These are phyloP conservation scores for Neotropicomus parvogracilis DNA, from an alignment of 1,284 basidiomycete genomes.

Conservation along the genomic window DNA sequence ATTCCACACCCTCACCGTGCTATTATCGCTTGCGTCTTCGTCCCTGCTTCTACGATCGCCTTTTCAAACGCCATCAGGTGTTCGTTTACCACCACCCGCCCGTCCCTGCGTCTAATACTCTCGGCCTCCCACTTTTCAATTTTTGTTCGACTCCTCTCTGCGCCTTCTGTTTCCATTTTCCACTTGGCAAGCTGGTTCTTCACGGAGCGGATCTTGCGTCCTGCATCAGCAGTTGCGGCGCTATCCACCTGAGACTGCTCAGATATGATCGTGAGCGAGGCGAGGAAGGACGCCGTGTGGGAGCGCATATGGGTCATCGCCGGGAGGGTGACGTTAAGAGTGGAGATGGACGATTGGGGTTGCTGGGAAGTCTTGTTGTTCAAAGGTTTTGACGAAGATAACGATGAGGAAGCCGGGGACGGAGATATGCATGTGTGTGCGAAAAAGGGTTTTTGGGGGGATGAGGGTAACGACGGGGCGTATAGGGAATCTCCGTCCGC, in stretches of 20 bases:
- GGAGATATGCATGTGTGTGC: slow-evolving; percentile 2
- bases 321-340: slow-evolving; percentile 26
- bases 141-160: slow-evolving; percentile 66
- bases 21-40: slow-evolving; percentile 75
- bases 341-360: slow-evolving; percentile 29
- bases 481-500: slow-evolving; percentile 43
- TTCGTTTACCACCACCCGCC: slow-evolving; percentile 65
- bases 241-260: slow-evolving; percentile 83
- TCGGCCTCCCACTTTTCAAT: slow-evolving; percentile 78
- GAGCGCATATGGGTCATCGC: slow-evolving; percentile 65
- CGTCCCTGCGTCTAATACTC: slow-evolving; percentile 43
- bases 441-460: slow-evolving; percentile 30
- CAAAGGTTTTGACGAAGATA: slow-evolving; percentile 18
- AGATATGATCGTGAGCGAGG: slow-evolving; percentile 74
- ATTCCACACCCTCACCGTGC: slow-evolving; percentile 34
- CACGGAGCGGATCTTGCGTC: slow-evolving; percentile 73
- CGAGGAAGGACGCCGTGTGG: slow-evolving; percentile 65
- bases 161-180: slow-evolving; percentile 75
- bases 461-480: slow-evolving; percentile 25
- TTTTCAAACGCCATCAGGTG: slow-evolving; percentile 69
- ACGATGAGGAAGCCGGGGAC: slow-evolving; percentile 24
- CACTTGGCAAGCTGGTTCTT: slow-evolving; percentile 78
- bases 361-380: slow-evolving; percentile 20
- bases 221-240: slow-evolving; percentile 76
- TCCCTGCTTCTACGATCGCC: slow-evolving; percentile 63